Evolutionary conservation across 164 flowering plant species (phyloP).

Genomic region (Magnolia kwangsiensis): DNA sequence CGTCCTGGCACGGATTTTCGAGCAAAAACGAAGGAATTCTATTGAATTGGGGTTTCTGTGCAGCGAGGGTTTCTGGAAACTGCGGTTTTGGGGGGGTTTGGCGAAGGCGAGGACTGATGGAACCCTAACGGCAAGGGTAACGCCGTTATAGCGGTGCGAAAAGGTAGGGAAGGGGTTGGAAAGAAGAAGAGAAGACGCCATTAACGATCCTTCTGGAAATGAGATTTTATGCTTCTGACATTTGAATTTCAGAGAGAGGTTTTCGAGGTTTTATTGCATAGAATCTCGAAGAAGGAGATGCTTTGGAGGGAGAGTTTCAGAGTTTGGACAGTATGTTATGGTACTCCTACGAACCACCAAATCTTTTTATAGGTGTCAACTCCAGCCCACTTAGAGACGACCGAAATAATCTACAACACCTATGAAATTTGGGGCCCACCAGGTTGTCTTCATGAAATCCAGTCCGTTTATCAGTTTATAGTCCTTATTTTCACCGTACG

Average conservation of each 20-base stretch:
- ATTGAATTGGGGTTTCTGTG: not conserved
- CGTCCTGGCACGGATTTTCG: slow-evolving; percentile 18
- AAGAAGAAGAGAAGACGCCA: slow-evolving; percentile 30
- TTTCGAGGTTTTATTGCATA: not conserved
- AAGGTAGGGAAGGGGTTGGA: slow-evolving; percentile 11
- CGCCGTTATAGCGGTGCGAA: slow-evolving; percentile 5
- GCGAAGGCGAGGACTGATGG: not conserved
- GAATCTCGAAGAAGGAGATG: slow-evolving; percentile 2
- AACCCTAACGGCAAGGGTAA: not conserved
- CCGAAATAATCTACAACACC: too few relatives aligned
- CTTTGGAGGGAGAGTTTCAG: not conserved
- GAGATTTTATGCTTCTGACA: not conserved
- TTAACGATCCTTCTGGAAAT: slow-evolving; percentile 5
- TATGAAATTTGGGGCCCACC: too few relatives aligned
- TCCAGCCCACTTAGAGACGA: too few relatives aligned
- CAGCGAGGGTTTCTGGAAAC: not conserved
- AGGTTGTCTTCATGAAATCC: too few relatives aligned
- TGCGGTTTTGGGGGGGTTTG: slow-evolving; percentile 6
- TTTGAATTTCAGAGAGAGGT: not conserved
- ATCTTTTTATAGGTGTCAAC: too few relatives aligned
- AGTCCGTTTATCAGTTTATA: too few relatives aligned
- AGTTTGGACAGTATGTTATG: not conserved
- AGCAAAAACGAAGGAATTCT: not conserved
- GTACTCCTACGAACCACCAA: too few relatives aligned
- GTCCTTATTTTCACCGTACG: too few relatives aligned